phyloP scores from a whole-genome alignment of 306 rosid species.

The Carpinus viminea region DNA sequence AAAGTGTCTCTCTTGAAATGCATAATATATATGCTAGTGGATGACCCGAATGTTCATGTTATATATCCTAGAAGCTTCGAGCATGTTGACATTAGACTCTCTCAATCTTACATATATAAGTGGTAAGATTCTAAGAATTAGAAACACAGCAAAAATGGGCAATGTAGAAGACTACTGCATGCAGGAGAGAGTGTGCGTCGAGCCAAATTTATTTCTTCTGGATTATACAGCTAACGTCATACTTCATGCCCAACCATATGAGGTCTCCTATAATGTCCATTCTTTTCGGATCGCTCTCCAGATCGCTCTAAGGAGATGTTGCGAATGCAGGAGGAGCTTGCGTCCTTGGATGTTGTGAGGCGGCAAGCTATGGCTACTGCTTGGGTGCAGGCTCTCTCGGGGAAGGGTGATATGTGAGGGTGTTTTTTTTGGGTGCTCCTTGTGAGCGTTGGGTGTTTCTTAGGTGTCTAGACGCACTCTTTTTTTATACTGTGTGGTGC shows the following conservation, averaged over 20 bases:
- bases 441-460: too few relatives aligned
- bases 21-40: background rate
- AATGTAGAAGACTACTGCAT: background rate
- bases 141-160: background rate
- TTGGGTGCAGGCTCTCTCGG: too few relatives aligned
- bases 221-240: background rate
- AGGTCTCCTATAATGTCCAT: background rate
- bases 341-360: too few relatives aligned
- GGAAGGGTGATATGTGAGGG: too few relatives aligned
- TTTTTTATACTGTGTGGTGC: too few relatives aligned
- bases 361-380: too few relatives aligned
- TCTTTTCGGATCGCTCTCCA: too few relatives aligned
- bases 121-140: background rate
- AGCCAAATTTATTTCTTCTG: background rate
- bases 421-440: too few relatives aligned
- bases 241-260: conserved; percentile 1
- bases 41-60: background rate
- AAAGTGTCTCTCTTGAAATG: background rate
- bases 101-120: background rate
- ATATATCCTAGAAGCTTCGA: background rate
- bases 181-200: background rate
- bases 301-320: too few relatives aligned
- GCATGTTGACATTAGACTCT: background rate
- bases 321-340: too few relatives aligned
- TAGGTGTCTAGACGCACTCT: too few relatives aligned